These are phyloP conservation scores for Xylariales sp. DNA, from an alignment of 2,329 filamentous ascomycete species.

Conservation along the genomic window DNA sequence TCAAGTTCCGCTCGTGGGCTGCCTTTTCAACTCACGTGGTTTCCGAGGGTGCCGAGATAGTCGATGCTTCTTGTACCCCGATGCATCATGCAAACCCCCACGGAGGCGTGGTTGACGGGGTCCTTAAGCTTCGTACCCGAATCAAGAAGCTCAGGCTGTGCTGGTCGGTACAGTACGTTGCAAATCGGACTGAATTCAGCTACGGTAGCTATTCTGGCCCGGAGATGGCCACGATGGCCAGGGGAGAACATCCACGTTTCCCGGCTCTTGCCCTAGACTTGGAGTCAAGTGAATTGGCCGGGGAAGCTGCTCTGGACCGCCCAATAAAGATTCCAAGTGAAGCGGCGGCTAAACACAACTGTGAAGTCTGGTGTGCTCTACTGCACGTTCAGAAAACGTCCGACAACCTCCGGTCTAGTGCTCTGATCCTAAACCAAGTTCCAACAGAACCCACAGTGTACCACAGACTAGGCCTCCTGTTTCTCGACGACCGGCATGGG, in stretches of 20 bases:
- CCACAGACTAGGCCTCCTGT: conserved; percentile 15
- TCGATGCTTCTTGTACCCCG: conserved; percentile 13
- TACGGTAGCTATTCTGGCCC: conserved; percentile 19
- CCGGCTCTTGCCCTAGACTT: conserved; percentile 16
- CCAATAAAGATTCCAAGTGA: not conserved
- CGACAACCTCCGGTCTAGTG: conserved; percentile 7
- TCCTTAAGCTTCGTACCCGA: conserved; percentile 20
- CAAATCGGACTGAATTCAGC: conserved; percentile 24
- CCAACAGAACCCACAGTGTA: not conserved
- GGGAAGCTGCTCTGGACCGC: conserved; percentile 27
- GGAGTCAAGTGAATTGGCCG: conserved; percentile 11
- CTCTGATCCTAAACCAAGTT: conserved; percentile 15
- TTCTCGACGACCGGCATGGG: not conserved
- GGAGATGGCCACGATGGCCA: conserved; percentile 11
- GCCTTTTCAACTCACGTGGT: conserved; percentile 9
- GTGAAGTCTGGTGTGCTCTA: conserved; percentile 28
- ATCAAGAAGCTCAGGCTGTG: conserved; percentile 13
- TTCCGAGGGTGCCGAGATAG: conserved; percentile 20
- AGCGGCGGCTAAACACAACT: not conserved
- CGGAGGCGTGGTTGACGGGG: conserved; percentile 9
- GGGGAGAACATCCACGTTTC: conserved; percentile 28
- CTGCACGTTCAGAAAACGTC: conserved; percentile 14
- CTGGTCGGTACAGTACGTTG: conserved; percentile 20
- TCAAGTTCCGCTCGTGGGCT: conserved; percentile 27
- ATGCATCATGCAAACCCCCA: conserved; percentile 6